A percentile compares a stretch with the other conserved stretches of the same genome.
These are phyloP conservation scores for Leccinellum luteum DNA, from an alignment of 768 basidiomycete genomes.

Conservation along the genomic window DNA sequence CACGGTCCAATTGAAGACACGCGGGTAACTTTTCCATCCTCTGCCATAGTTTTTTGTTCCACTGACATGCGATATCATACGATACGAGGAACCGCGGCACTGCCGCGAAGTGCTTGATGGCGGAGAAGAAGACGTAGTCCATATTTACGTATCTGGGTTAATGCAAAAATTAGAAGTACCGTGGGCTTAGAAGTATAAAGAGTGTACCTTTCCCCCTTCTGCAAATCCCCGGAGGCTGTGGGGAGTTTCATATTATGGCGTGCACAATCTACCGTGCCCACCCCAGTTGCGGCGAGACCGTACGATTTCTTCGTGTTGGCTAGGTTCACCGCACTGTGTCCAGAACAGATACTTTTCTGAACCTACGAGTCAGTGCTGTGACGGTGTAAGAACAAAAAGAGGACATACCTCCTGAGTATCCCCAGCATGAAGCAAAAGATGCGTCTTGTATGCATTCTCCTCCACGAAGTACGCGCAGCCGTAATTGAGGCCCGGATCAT, in stretches of 20 bases:
- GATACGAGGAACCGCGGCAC: no score
- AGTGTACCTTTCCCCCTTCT: slow-evolving; percentile 19
- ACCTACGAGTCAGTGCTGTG: no score
- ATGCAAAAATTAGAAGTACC: not conserved
- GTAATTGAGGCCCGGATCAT: not conserved
- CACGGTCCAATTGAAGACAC: no score
- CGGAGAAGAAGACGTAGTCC: not conserved
- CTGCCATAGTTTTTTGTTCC: no score
- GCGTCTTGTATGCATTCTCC: no score
- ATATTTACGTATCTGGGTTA: not conserved
- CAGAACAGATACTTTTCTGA: slow-evolving; percentile 5
- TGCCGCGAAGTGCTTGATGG: not conserved
- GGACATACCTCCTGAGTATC: not conserved
- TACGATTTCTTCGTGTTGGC: not conserved
- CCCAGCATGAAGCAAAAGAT: not conserved
- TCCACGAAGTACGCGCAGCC: not conserved
- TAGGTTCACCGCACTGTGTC: slow-evolving; percentile 7
- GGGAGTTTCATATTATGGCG: slow-evolving; percentile 19
- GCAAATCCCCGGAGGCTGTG: slow-evolving; percentile 11
- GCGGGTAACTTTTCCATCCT: no score
- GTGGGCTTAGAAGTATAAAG: not conserved
- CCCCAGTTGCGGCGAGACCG: slow-evolving; percentile 26
- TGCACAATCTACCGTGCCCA: slow-evolving; percentile 29
- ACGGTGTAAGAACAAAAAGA: not conserved
- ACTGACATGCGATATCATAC: no score